Conservation (phyloP, 192 early-diverging fungal species). For the Kickxella alabastrina region DNA sequence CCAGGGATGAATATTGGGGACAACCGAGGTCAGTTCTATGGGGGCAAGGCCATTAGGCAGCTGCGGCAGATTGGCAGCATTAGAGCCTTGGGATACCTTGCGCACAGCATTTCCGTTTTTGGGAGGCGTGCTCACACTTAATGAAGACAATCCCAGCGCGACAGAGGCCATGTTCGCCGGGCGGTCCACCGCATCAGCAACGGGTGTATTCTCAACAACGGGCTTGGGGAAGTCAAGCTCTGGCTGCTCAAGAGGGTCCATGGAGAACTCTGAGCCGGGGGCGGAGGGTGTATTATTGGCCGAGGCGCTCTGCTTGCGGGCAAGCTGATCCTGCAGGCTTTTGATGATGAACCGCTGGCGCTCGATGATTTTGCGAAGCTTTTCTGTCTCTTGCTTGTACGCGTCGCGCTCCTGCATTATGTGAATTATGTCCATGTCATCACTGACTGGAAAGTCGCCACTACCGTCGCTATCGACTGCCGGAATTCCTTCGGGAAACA, state of each 20-base stretch:
- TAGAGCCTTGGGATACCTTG: conserved; percentile 28
- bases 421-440: conserved; percentile 33
- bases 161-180: conserved; percentile 1
- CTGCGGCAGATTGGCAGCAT: neutral
- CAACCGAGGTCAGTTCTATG: neutral
- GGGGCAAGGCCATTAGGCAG: neutral
- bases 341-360: conserved; percentile 84
- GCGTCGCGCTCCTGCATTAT: conserved; percentile 63
- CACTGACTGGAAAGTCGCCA: conserved; percentile 5
- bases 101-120: neutral
- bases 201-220: neutral
- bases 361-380: conserved; percentile 90
- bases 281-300: conserved; percentile 27
- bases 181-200: neutral
- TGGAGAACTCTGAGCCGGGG: conserved; percentile 9
- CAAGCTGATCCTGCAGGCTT: conserved; percentile 69
- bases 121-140: conserved; percentile 9
- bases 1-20: conserved; percentile 29
- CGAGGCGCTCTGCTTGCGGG: conserved; percentile 37
- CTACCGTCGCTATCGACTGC: conserved; percentile 5
- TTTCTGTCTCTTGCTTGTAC: conserved; percentile 75
- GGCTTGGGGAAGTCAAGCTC: neutral
- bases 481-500: neutral
- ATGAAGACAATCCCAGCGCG: conserved; percentile 32
- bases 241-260: conserved; percentile 9